Evolutionary conservation across 2,329 filamentous ascomycete genomes (phyloP).

Genomic region (Sodiomyces alkalinus): DNA sequence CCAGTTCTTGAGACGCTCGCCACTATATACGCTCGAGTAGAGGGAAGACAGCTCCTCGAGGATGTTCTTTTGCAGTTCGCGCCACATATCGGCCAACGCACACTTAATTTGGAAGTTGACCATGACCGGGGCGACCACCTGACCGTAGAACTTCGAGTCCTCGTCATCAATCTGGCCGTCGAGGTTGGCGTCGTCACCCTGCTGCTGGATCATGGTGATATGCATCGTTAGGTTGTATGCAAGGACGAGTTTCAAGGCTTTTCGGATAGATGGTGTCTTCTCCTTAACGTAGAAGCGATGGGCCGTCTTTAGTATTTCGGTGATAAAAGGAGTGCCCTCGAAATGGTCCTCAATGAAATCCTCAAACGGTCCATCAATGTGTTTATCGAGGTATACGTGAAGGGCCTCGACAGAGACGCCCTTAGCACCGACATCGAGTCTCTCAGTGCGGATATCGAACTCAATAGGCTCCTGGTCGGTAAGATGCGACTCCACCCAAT

Average conservation of each 20-base stretch:
- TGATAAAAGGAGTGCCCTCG: slow-evolving; percentile 86
- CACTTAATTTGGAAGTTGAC: slow-evolving; percentile 99
- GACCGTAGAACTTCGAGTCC: slow-evolving; percentile 75
- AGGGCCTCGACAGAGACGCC: slow-evolving; percentile 69
- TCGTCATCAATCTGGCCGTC: slow-evolving; percentile 76
- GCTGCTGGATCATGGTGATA: slow-evolving; percentile 75
- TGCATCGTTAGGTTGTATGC: slow-evolving; percentile 93
- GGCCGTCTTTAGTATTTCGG: slow-evolving; percentile 89
- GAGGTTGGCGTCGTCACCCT: slow-evolving; percentile 63
- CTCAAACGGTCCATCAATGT: slow-evolving; percentile 85
- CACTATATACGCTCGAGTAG: slow-evolving; percentile 96
- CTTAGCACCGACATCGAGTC: slow-evolving; percentile 76
- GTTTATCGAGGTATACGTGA: slow-evolving; percentile 86
- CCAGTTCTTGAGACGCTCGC: slow-evolving; percentile 97
- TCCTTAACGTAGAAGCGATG: slow-evolving; percentile 87
- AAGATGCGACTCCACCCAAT: slow-evolving; percentile 78
- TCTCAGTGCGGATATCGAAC: slow-evolving; percentile 78
- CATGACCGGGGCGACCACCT: slow-evolving; percentile 90
- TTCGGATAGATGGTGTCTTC: slow-evolving; percentile 77
- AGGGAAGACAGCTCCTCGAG: slow-evolving; percentile 82
- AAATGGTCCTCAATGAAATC: slow-evolving; percentile 93
- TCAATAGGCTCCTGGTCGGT: slow-evolving; percentile 54
- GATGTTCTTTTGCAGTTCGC: slow-evolving; percentile 89
- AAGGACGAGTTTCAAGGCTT: slow-evolving; percentile 85
- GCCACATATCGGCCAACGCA: slow-evolving; percentile 95